Evolutionary conservation across 257 asterid genomes (phyloP).

Genomic region (Scutellaria galericulata): DNA sequence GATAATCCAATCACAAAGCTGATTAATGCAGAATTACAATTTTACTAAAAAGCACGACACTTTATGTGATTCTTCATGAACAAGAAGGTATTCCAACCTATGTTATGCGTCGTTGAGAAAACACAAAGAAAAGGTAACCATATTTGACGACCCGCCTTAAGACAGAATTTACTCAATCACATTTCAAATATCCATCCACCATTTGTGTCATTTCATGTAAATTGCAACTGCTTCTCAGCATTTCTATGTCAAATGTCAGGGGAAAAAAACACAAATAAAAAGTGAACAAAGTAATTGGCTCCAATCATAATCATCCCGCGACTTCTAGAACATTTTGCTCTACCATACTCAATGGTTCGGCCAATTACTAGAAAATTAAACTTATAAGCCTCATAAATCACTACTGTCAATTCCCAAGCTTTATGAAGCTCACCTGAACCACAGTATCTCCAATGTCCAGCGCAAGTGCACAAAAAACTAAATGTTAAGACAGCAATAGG

Average conservation of each 20-base stretch:
- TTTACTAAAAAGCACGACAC: slow-evolving; percentile 15
- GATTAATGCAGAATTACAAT: slow-evolving; percentile 12
- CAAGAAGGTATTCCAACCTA: background rate
- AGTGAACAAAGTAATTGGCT: background rate
- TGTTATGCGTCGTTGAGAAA: background rate
- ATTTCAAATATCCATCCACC: slow-evolving; percentile 29
- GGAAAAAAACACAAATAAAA: background rate
- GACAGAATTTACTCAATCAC: background rate
- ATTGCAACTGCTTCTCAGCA: slow-evolving; percentile 12
- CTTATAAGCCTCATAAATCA: background rate
- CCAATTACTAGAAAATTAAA: slow-evolving; percentile 10
- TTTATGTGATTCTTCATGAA: background rate
- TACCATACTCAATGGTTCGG: slow-evolving; percentile 16
- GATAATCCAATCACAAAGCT: slow-evolving; percentile 12
- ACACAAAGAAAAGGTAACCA: slow-evolving; percentile 8
- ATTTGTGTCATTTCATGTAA: slow-evolving; percentile 16
- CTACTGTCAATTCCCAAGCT: slow-evolving; percentile 13
- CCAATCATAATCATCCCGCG: slow-evolving; percentile 8
- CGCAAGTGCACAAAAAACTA: background rate
- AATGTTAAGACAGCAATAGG: slow-evolving; percentile 21
- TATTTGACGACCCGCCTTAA: background rate
- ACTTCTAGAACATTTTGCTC: slow-evolving; percentile 12
- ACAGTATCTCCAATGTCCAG: slow-evolving; percentile 26
- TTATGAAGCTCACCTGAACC: slow-evolving; percentile 26
- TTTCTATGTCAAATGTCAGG: slow-evolving; percentile 15